Base-by-base conservation (phyloP, 345 rosid species). In the Cochlearia excelsa region DNA sequence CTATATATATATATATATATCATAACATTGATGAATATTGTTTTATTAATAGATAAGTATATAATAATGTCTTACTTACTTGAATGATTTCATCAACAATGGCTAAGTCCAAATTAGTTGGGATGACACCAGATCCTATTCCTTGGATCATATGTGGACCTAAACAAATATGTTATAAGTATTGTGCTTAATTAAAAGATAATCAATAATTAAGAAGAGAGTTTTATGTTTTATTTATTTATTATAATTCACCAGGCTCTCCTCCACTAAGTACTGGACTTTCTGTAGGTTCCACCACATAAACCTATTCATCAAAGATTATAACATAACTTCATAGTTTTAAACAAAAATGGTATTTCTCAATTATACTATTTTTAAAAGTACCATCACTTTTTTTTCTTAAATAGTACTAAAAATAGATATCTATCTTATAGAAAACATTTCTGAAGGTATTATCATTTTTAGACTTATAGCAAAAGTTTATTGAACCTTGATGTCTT, bases 81-180 rank as follows among this genome's bases (percentile, higher is more conserved):
- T 81, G 91, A 77, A 90, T 65, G 63, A 84, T 79, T 80, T 87
- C 94, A 71, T 90, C 91, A 46, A 87, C 69, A 9, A 82, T 30
- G 68, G 46, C 45, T 30, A 87, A 81, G 1, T 85, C 85, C 84
- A 90, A 72, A 72, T 85, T 95, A 48, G 83, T 79, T 11, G 97
- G 95, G 45, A 84, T 55, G 61, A 83, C 81, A 70, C 86, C 97
- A 57, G 94, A 80, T 28, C 97, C 91, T 35, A 90, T 85, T 46
- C 96, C 97, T 54, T 85, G 79, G 41, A 80, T 80, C 67, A 68
- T 52, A 77, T 77, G 84, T 11, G 55, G 76, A n/a, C 84, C 81
- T 80, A 16, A 16, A 49, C 33, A 4, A 26, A 45, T 37, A 16
- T 16, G 23, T 16, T 16, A 16, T 0, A 16, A 16, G 23, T 16